Evolutionary conservation across 768 basidiomycete species (phyloP), one percentile per base, ranked within the genome.

Genomic region (Podaxis sp.): DNA sequence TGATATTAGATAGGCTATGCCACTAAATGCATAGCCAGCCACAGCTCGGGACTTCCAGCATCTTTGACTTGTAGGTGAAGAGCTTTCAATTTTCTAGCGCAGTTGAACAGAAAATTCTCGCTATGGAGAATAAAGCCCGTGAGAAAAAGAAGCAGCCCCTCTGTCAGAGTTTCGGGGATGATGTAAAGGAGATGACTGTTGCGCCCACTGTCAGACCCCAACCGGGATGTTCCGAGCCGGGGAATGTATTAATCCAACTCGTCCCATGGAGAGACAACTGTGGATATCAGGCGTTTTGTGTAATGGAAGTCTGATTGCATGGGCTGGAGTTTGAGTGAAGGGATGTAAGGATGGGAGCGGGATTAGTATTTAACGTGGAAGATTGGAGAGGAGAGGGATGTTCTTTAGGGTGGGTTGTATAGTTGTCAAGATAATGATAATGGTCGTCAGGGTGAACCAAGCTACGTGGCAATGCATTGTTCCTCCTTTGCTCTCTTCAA

Each of bases 361-460:
- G 48, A 61, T 61, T 68, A 64, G 63, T 66, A 64, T 13, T 13
- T 36, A 28, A 50, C 47, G 55, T 28, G 25, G 18, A 61, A 38
- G 38, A 35, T n/a, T 48, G 53, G 38, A 50, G 40, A 32, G 14
- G 46, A 3, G 50, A 16, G 27, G 40, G 32, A 51, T 37, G 36
- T n/a, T 18, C 28, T 51, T 32, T 44, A 37, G 36, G 46, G 28
- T 32, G 18, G 25, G 38, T 18, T 48, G 38, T 25, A 40, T 35
- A 54, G 61, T 55, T 48, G 37, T 32, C 35, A 47, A 32, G 50
- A 56, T 51, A 44, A 51, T 65, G 61, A 57, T 55, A 64, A 42
- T 25, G 58, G 61, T 65, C 57, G 61, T 57, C 58, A 65, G 64
- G 64, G 64, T 56, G 55, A 28, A 61, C 42, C 54, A 59, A 55